Conservation (phyloP, 2,329 filamentous ascomycete species). For the Penicillium sp. region DNA sequence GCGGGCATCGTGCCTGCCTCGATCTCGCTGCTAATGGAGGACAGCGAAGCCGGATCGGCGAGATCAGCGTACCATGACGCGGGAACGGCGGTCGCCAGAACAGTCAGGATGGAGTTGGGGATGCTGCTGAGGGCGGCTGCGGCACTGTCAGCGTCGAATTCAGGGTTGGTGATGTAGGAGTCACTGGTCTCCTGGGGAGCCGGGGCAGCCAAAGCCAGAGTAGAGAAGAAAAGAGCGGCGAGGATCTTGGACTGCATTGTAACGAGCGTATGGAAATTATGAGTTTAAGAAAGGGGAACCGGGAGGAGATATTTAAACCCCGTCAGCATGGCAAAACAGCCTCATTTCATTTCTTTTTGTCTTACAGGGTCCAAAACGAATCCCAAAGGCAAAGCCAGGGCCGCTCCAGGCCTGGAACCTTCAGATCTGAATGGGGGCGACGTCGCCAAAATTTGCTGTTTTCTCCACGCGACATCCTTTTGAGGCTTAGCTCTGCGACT, state of each 20-base stretch:
- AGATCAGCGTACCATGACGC: constrained; percentile 17
- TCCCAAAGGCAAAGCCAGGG: not conserved
- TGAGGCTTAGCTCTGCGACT: not conserved
- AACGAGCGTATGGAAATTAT: not conserved
- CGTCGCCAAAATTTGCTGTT: not conserved
- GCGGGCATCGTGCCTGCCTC: constrained; percentile 21
- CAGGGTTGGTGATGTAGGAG: not conserved
- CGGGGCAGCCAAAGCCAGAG: constrained; percentile 21
- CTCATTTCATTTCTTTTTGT: not conserved
- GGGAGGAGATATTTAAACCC: not conserved
- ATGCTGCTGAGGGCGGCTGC: not conserved
- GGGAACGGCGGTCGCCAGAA: constrained; percentile 27
- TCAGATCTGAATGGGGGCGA: not conserved
- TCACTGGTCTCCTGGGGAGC: constrained; percentile 4
- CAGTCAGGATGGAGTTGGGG: constrained; percentile 21
- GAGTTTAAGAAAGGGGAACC: not conserved
- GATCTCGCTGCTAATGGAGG: constrained; percentile 17
- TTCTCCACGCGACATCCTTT: not conserved
- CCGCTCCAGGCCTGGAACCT: not conserved
- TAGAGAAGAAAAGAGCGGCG: constrained; percentile 20
- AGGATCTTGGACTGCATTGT: constrained; percentile 27
- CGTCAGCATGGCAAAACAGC: not conserved
- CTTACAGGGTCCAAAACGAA: not conserved
- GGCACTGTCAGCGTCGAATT: not conserved
- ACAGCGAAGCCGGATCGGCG: constrained; percentile 10